phyloP scores from a whole-genome alignment of 2,329 filamentous ascomycete genomes.

The Diaporthe destruens region DNA sequence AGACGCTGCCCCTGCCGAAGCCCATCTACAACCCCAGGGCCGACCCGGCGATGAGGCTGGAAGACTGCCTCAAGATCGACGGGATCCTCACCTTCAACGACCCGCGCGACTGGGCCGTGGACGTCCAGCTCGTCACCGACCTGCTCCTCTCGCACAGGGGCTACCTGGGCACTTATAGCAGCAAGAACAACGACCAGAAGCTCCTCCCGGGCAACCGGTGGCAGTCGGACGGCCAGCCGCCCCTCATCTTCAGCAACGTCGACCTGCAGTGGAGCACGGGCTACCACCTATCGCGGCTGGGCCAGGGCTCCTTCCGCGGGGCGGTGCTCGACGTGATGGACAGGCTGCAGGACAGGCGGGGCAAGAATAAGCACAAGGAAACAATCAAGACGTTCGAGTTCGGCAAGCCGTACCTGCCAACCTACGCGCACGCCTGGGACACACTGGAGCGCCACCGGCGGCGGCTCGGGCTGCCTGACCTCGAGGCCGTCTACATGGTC shows the following conservation, averaged over 20 bases:
- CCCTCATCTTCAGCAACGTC: constrained; percentile 88
- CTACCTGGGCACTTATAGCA: constrained; percentile 82
- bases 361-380: too few relatives aligned
- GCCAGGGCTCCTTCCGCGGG: constrained; percentile 90
- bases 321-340: constrained; percentile 68
- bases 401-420: constrained; percentile 83
- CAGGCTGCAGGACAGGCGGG: constrained; percentile 61
- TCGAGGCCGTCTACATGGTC: constrained; percentile 91
- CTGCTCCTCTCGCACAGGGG: constrained; percentile 84
- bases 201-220: constrained; percentile 79
- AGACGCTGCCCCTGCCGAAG: constrained; percentile 68
- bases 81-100: constrained; percentile 96
- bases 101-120: constrained; percentile 94
- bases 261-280: constrained; percentile 91
- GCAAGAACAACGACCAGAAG: constrained; percentile 73
- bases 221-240: constrained; percentile 84
- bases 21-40: constrained; percentile 45
- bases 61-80: constrained; percentile 78
- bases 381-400: constrained; percentile 54
- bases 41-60: constrained; percentile 44
- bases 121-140: constrained; percentile 87
- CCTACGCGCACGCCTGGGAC: constrained; percentile 87
- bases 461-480: constrained; percentile 34
- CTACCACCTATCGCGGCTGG: constrained; percentile 87
- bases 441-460: constrained; percentile 70